Conservation (phyloP, 768 basidiomycete species). For the Rhizopogon vesiculosus region DNA sequence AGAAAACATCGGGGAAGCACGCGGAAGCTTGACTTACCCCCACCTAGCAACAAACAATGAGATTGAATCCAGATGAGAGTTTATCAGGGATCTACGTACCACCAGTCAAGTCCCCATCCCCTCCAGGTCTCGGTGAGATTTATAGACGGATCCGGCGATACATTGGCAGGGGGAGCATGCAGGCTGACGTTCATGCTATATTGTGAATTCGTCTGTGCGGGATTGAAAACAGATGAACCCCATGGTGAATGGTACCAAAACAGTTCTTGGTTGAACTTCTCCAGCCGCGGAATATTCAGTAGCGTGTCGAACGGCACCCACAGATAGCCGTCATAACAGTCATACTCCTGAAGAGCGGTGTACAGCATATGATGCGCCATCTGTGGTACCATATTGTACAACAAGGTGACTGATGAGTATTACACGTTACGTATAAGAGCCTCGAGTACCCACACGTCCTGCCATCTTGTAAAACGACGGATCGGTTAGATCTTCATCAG, state of each 20-base stretch:
- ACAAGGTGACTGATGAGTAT: not conserved
- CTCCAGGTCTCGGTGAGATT: constrained; percentile 36
- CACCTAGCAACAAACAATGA: constrained; percentile 25
- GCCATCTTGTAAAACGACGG: constrained; percentile 36
- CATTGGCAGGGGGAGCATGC: constrained; percentile 35
- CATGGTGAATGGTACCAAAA: constrained; percentile 52
- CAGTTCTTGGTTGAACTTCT: constrained; percentile 38
- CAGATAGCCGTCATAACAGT: constrained; percentile 46
- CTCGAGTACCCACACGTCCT: constrained; percentile 30
- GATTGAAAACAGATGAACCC: constrained; percentile 37
- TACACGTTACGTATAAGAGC: not conserved
- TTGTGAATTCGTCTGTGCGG: constrained; percentile 19
- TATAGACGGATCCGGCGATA: constrained; percentile 36
- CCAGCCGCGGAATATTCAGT: constrained; percentile 43
- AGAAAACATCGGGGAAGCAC: not conserved
- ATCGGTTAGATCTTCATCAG: constrained; percentile 37
- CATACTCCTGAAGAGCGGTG: constrained; percentile 37
- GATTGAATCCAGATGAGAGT: constrained; percentile 6
- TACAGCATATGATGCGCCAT: constrained; percentile 54
- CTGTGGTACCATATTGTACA: constrained; percentile 2
- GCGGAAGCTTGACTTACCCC: constrained; percentile 27
- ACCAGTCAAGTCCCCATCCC: constrained; percentile 39
- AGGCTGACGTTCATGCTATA: constrained; percentile 14
- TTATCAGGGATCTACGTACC: constrained; percentile 24
- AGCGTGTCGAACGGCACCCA: constrained; percentile 51